These are phyloP conservation scores for Rhizophagus prolifer DNA, from an alignment of 192 early-diverging fungal genomes.

Conservation along the genomic window DNA sequence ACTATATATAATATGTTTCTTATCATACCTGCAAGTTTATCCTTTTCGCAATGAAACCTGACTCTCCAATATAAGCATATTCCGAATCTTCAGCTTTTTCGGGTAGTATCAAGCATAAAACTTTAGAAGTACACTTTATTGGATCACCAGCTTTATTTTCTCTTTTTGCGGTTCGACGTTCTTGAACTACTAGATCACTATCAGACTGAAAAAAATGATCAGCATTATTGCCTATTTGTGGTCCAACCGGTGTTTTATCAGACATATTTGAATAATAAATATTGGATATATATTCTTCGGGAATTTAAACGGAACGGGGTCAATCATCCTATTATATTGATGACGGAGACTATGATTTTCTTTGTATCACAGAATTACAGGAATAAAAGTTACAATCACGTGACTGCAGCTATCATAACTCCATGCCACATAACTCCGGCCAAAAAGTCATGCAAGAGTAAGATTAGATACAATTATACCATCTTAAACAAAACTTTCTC, in stretches of 20 bases:
- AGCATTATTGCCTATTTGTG: slow-evolving; percentile 57
- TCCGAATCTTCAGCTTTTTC: slow-evolving; percentile 38
- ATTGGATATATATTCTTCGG: too few relatives aligned
- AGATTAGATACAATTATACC: too few relatives aligned
- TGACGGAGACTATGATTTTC: too few relatives aligned
- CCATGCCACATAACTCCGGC: too few relatives aligned
- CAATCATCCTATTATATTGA: too few relatives aligned
- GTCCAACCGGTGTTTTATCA: slow-evolving; percentile 32
- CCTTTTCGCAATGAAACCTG: slow-evolving; percentile 66
- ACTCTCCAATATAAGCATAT: slow-evolving; percentile 66
- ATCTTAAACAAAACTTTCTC: too few relatives aligned
- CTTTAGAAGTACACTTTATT: slow-evolving; percentile 63
- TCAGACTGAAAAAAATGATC: slow-evolving; percentile 77
- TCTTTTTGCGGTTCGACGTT: slow-evolving; percentile 52
- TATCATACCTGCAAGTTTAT: slow-evolving; percentile 61
- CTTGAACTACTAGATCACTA: slow-evolving; percentile 58
- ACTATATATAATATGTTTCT: neutral
- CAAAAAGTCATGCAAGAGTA: too few relatives aligned
- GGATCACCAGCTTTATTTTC: slow-evolving; percentile 61
- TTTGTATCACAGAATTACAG: too few relatives aligned
- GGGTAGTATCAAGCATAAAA: slow-evolving; percentile 46
- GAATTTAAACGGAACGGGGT: too few relatives aligned
- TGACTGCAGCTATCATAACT: too few relatives aligned
- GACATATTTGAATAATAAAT: too few relatives aligned
- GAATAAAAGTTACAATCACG: too few relatives aligned